Evolutionary conservation across 495 filamentous ascomycete species (phyloP).

Genomic region (Pyrenula massariospora): DNA sequence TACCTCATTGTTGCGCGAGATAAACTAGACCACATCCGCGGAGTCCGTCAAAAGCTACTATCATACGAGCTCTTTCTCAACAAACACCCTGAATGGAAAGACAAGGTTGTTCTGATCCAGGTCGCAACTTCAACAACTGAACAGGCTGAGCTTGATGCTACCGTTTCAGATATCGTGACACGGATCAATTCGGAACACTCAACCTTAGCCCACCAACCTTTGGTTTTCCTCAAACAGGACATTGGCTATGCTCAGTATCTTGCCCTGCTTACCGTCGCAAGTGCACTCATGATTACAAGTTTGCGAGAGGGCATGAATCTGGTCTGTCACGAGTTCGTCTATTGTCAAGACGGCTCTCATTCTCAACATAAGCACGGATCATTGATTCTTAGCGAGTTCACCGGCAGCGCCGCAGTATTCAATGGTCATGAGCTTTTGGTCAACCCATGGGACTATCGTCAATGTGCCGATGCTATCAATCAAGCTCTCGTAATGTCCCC

Average conservation of each 20-base stretch:
- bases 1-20: constrained; percentile 82
- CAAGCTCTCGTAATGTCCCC: constrained; percentile 64
- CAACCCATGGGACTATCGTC: constrained; percentile 87
- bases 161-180: constrained; percentile 83
- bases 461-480: constrained; percentile 73
- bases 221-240: constrained; percentile 93
- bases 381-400: constrained; percentile 86
- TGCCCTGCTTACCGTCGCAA: constrained; percentile 74
- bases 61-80: constrained; percentile 91
- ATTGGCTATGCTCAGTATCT: constrained; percentile 84
- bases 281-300: constrained; percentile 84
- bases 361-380: constrained; percentile 69
- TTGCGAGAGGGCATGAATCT: constrained; percentile 94
- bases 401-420: constrained; percentile 78
- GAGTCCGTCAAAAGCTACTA: constrained; percentile 82
- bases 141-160: constrained; percentile 72
- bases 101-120: constrained; percentile 80
- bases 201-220: constrained; percentile 75
- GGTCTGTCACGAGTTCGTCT: constrained; percentile 83
- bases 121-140: constrained; percentile 83
- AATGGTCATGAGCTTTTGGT: constrained; percentile 64
- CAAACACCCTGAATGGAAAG: constrained; percentile 78
- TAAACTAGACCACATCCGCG: constrained; percentile 83
- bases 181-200: constrained; percentile 82
- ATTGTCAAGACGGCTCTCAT: constrained; percentile 78